Conservation (phyloP, 2,329 filamentous ascomycete species). For the Verticillium klebahnii region DNA sequence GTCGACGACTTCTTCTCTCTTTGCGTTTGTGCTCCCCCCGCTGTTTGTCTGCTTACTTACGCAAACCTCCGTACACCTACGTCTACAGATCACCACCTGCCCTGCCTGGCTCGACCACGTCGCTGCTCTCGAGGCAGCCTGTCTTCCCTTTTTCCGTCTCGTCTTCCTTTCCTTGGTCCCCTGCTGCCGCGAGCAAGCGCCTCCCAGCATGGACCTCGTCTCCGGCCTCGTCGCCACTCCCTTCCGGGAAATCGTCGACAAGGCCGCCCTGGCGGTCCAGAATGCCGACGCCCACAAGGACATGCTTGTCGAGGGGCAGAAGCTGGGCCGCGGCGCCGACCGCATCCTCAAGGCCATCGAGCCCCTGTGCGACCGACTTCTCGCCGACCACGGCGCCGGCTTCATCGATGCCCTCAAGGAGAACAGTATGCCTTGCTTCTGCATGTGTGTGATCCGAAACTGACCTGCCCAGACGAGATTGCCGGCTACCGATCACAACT, state of each 20-base stretch:
- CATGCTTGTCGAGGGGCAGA: conserved; percentile 47
- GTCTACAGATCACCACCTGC: background rate
- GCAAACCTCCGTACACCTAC: background rate
- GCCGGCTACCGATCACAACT: conserved; percentile 41
- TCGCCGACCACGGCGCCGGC: conserved; percentile 42
- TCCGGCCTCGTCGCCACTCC: conserved; percentile 42
- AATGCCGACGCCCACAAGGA: conserved; percentile 40
- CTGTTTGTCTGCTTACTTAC: background rate
- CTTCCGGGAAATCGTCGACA: conserved; percentile 49
- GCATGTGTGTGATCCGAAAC: background rate
- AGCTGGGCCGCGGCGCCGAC: conserved; percentile 42
- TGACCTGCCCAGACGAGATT: conserved; percentile 39
- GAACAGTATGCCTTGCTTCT: conserved; percentile 33
- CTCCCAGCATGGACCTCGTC: conserved; percentile 32
- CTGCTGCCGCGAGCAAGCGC: background rate
- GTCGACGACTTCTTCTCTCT: background rate
- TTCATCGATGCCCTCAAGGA: conserved; percentile 50
- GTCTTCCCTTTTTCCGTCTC: background rate
- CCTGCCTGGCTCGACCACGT: background rate
- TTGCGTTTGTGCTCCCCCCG: background rate
- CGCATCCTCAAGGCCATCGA: conserved; percentile 45
- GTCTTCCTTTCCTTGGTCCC: background rate
- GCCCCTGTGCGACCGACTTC: conserved; percentile 42
- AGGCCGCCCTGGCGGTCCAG: conserved; percentile 39
- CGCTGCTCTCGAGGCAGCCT: background rate